Evolutionary conservation across 257 asterid species (phyloP).

Genomic region (Agastache rugosa): DNA sequence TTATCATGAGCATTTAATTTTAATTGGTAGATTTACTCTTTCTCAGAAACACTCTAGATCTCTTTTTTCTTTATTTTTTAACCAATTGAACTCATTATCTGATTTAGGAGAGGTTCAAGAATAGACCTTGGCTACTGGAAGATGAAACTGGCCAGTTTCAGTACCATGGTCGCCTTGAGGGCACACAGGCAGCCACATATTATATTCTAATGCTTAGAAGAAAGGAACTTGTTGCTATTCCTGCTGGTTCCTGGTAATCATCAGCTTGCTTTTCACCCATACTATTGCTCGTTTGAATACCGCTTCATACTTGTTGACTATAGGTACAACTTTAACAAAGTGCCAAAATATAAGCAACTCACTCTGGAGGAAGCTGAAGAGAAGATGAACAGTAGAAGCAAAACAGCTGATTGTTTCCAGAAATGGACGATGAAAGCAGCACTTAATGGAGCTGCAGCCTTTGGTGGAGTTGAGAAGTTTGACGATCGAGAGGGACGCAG

Average conservation of each 20-base stretch:
- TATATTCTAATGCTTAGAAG: constrained; percentile 96
- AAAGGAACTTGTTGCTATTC: constrained; percentile 90
- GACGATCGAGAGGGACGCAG: constrained; percentile 86
- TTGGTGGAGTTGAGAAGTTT: constrained; percentile 81
- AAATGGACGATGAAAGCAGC: constrained; percentile 99
- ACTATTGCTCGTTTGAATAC: constrained; percentile 7
- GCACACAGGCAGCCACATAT: constrained; percentile 92
- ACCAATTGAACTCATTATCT: constrained; percentile 33
- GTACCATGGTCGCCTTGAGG: constrained; percentile 87
- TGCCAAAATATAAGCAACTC: constrained; percentile 96
- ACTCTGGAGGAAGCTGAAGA: constrained; percentile 99
- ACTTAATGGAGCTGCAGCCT: constrained; percentile 90
- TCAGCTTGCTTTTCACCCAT: constrained; percentile 17
- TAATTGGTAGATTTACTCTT: constrained; percentile 13
- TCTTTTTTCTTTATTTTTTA: constrained; percentile 14
- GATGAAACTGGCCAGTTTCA: constrained; percentile 96
- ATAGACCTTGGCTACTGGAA: constrained; percentile 95
- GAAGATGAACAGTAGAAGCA: constrained; percentile 91
- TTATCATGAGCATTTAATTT: not conserved
- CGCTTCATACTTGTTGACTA: constrained; percentile 20
- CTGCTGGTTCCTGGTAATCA: constrained; percentile 96
- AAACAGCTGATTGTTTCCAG: constrained; percentile 93
- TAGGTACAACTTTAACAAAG: constrained; percentile 97
- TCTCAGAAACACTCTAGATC: constrained; percentile 1
- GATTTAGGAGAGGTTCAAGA: constrained; percentile 86